Evolutionary conservation across 306 rosid genomes (phyloP).

Genomic region (Pterocarpus santalinus): DNA sequence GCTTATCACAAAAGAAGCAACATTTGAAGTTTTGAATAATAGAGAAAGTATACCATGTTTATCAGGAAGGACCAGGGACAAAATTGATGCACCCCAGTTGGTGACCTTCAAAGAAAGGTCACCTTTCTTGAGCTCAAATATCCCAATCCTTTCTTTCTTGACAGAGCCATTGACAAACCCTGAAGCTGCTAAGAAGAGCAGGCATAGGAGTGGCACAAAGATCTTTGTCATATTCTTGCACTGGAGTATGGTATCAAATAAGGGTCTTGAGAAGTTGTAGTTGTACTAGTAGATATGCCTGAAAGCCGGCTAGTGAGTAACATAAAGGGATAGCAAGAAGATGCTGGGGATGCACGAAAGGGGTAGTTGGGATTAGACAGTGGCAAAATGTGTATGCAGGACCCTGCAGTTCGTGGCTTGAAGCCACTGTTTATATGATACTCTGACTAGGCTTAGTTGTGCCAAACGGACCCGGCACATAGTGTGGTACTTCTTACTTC

Average conservation of each 20-base stretch:
- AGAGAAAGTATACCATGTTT: slow-evolving; percentile 39
- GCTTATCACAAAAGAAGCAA: background rate
- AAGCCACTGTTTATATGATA: slow-evolving; percentile 17
- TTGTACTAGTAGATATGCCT: background rate
- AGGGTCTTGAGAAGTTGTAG: background rate
- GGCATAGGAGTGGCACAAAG: slow-evolving; percentile 36
- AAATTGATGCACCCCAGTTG: slow-evolving; percentile 60
- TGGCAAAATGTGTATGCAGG: background rate
- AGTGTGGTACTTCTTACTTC: background rate
- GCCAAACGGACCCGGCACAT: background rate
- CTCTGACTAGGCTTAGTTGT: slow-evolving; percentile 25
- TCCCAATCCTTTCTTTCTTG: slow-evolving; percentile 33
- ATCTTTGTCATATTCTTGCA: slow-evolving; percentile 41
- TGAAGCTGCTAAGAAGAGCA: slow-evolving; percentile 39
- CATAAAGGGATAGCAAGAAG: background rate
- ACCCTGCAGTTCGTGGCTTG: slow-evolving; percentile 3
- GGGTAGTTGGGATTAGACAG: background rate
- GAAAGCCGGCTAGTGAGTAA: background rate
- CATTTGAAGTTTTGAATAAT: background rate
- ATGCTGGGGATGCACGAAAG: background rate
- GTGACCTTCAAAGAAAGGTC: slow-evolving; percentile 53
- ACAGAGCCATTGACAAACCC: slow-evolving; percentile 38
- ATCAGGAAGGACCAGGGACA: slow-evolving; percentile 57
- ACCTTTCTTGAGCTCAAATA: slow-evolving; percentile 59
- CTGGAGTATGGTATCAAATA: background rate